A percentile compares a stretch with the other conserved stretches of the same genome.
These are phyloP conservation scores for Euclidium syriacum DNA, from an alignment of 345 rosid species.

Conservation along the genomic window DNA sequence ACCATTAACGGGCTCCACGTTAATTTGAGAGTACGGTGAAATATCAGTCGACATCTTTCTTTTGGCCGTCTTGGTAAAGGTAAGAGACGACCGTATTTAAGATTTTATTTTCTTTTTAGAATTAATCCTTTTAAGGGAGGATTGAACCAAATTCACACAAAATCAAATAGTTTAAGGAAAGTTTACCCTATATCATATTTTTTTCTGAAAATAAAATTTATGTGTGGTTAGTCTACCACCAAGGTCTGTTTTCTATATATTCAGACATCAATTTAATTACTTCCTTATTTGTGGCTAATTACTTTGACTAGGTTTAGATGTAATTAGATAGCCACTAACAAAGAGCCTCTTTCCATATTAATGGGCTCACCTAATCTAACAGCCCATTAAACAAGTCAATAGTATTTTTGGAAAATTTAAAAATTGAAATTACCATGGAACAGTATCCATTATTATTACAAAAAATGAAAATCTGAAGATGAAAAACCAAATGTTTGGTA, in stretches of 20 bases:
- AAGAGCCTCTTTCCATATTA: not conserved
- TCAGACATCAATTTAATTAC: not conserved
- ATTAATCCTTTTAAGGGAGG: not conserved
- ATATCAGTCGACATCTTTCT: slow-evolving; percentile 27
- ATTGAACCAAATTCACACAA: not conserved
- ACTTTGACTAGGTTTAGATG: not conserved
- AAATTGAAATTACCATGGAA: too few species aligned
- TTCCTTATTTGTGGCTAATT: not conserved
- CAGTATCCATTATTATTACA: slow-evolving; percentile 23
- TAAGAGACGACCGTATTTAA: slow-evolving; percentile 17
- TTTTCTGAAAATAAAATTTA: not conserved
- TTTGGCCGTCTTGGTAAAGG: slow-evolving; percentile 20
- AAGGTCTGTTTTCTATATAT: not conserved
- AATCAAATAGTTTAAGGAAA: not conserved
- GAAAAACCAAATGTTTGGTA: not conserved
- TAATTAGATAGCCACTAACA: not conserved
- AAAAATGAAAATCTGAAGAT: not conserved
- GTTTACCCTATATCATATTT: not conserved
- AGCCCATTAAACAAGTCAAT: not conserved
- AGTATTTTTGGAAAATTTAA: too few species aligned
- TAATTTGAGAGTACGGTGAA: slow-evolving; percentile 29
- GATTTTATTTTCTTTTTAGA: not conserved
- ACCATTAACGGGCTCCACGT: slow-evolving; percentile 34
- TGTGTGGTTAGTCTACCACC: not conserved
- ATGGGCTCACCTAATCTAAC: not conserved